phyloP scores from a whole-genome alignment of 371 early-diverging fungal species.

The Rhizomucor pusillus region DNA sequence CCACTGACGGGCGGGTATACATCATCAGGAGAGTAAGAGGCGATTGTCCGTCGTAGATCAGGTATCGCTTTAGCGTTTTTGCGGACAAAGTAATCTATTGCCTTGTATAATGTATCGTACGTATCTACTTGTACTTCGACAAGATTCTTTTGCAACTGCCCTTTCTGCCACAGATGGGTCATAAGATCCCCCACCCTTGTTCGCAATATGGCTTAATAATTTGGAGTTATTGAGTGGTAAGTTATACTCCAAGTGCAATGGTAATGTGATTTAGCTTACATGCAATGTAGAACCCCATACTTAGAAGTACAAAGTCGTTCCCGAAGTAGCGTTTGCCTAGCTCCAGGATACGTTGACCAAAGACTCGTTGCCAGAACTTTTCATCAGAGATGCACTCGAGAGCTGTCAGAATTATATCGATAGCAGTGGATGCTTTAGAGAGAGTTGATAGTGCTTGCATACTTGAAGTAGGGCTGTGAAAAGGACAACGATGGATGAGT shows the following conservation, averaged over 20 bases:
- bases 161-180: constrained; percentile 4
- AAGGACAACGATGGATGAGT: too few species aligned
- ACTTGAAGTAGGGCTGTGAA: too few species aligned
- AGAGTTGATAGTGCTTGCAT: too few species aligned
- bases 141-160: constrained; percentile 2
- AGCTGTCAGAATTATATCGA: constrained; percentile 19
- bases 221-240: too few species aligned
- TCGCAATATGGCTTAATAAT: constrained; percentile 32
- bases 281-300: constrained; percentile 26
- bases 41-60: constrained; percentile 11
- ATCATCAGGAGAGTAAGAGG: constrained; percentile 4
- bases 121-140: constrained; percentile 9
- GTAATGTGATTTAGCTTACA: too few species aligned
- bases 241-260: too few species aligned
- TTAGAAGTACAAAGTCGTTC: constrained; percentile 33
- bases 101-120: constrained; percentile 17
- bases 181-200: constrained; percentile 22
- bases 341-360: constrained; percentile 26
- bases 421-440: too few species aligned
- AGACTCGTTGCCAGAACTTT: constrained; percentile 23
- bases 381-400: constrained; percentile 34
- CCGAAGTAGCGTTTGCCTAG: constrained; percentile 36
- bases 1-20: constrained; percentile 12
- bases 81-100: constrained; percentile 17
- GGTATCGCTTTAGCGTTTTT: too few species aligned